Base-by-base conservation (phyloP, 352 stramenopile genomes). In the Pythium oligandrum region DNA sequence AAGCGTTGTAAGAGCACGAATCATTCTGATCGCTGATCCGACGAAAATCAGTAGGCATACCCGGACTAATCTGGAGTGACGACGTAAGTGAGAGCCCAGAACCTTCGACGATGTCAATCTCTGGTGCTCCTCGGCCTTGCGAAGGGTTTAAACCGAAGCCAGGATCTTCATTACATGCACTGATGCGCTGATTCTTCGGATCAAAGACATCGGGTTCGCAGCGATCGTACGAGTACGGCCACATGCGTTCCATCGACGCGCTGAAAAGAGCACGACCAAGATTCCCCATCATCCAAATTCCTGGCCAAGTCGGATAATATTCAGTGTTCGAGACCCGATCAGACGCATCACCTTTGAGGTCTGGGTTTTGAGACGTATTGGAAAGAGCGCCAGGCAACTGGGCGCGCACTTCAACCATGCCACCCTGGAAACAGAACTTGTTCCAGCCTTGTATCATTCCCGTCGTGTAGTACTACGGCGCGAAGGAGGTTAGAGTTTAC, bases 51-150 rank as follows among this genome's bases (percentile, higher is more conserved):
- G 62, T 45, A 7, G 72, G 70, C 61, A 78, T 78, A 6, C 75
- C 80, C 0, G 75, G 76, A 1, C 55, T 63, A 36, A 96, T 66
- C 65, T 98, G 90, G 9, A 95, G 75, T 33, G 86, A 94, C 42
- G 79, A 79, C 32, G 82, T 93, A 59, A 94, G 80, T 26, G 78
- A 68, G 11, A 64, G 68, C 11, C 86, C 68, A 43, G 55, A 62
- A 68, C 83, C 77, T 93, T 93, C 88, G 8, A 98, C 63, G 40
- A 98, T 79, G 67, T 98, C 92, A 63, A 98, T 98, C 72, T 98
- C 90, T 1, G 93, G 92, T 47, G 89, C 84, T 31, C 93, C 93
- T 11, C 93, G 74, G 4, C 93, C 93, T 40, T 77, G 57, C 26
- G 83, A 78, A 1, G 80, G 58, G 70, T 96, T 77, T 70, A 98